A percentile compares a stretch with the other conserved stretches of the same genome.
Conservation (phyloP, 192 early-diverging fungal genomes). For the Coemansia sp. region DNA sequence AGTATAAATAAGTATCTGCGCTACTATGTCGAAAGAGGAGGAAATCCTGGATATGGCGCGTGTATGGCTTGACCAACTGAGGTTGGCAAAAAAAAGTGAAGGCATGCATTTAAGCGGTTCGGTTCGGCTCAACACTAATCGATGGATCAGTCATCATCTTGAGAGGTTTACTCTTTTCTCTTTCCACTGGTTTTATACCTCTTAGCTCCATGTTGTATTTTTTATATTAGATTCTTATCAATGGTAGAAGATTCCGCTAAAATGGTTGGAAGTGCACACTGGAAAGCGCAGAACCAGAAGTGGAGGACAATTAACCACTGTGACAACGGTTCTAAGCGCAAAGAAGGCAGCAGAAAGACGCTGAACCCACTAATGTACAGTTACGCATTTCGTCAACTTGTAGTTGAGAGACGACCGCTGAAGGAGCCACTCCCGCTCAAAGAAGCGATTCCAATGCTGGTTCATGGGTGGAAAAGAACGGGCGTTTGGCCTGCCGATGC, state of each 20-base stretch:
- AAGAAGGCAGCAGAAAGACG: conserved; percentile 3
- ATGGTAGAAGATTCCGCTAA: not conserved
- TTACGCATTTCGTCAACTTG: conserved; percentile 25
- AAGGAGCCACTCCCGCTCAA: conserved; percentile 31
- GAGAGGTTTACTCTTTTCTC: no score
- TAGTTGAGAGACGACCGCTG: conserved; percentile 23
- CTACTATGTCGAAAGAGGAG: conserved; percentile 15
- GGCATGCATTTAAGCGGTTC: not conserved
- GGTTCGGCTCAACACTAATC: not conserved
- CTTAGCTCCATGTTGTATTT: not conserved
- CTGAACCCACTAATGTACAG: conserved; percentile 22
- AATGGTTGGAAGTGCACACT: conserved; percentile 18
- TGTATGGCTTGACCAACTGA: conserved; percentile 5
- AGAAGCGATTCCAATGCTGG: conserved; percentile 32
- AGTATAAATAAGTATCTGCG: conserved; percentile 10
- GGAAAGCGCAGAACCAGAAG: conserved; percentile 29
- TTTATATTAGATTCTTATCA: not conserved
- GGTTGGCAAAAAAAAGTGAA: not conserved
- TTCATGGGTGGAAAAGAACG: conserved; percentile 36
- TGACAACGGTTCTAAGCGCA: not conserved
- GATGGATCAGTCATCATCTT: no score
- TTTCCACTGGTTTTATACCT: no score
- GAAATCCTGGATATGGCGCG: conserved; percentile 1
- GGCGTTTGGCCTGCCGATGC: conserved; percentile 31
- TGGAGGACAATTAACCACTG: conserved; percentile 17